Conservation (phyloP, 1,139 yeast species). For the Saccharomyces uvarum region DNA sequence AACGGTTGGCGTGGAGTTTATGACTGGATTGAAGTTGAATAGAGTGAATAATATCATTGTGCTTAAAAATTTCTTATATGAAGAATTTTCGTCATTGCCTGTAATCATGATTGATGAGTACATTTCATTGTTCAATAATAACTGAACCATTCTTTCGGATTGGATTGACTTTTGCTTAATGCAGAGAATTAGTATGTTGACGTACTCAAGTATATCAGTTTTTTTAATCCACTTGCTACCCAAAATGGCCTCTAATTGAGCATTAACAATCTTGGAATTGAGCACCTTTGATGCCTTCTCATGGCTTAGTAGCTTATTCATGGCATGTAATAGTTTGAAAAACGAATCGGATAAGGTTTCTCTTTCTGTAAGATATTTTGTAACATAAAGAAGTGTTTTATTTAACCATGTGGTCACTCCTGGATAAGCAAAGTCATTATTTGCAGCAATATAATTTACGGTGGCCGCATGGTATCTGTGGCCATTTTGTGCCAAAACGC, state of each 20-base stretch:
- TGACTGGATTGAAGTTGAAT: constrained; percentile 41
- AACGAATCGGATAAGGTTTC: constrained; percentile 3
- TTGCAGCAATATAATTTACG: constrained; percentile 21
- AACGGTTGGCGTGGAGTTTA: constrained; percentile 41
- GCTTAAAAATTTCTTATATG: constrained; percentile 36
- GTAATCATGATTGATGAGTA: constrained; percentile 27
- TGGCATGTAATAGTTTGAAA: constrained; percentile 26
- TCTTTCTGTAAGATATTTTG: constrained; percentile 56
- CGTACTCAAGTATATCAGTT: constrained; percentile 39
- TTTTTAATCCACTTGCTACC: constrained; percentile 44
- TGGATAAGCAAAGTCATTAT: constrained; percentile 14
- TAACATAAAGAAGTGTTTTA: constrained; percentile 50
- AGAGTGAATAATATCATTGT: constrained; percentile 40
- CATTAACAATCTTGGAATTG: constrained; percentile 45
- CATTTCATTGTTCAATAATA: constrained; percentile 48
- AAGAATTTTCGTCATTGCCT: constrained; percentile 14
- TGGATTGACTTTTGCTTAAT: constrained; percentile 38
- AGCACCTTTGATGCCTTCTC: constrained; percentile 20
- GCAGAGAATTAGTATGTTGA: constrained; percentile 35
- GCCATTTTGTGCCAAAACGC: constrained; percentile 20
- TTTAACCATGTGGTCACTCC: constrained; percentile 30
- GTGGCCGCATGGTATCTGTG: constrained; percentile 30
- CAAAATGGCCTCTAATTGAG: constrained; percentile 62
- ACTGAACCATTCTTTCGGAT: constrained; percentile 52
- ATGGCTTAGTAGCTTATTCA: constrained; percentile 35